Base-by-base conservation (phyloP, 148 eudicot species). In the Rhododendron kiyosumense region DNA sequence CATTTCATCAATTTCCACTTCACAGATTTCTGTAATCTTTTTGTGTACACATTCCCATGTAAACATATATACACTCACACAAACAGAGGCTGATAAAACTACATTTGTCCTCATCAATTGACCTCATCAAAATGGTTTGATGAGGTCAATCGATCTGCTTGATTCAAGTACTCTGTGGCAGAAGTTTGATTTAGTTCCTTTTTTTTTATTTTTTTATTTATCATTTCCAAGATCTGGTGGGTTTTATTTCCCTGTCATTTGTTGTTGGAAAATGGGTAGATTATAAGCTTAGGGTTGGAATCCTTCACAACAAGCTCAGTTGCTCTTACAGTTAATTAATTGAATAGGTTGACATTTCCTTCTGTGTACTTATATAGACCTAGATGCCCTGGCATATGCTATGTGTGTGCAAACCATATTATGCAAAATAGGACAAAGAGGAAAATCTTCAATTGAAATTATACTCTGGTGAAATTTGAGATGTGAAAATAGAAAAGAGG, bases 141-240 rank as follows among this genome's bases (percentile, higher is more conserved):
- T 28, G 80, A 20, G 30, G 80, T 84, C 18, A 20, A 45, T 84
- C 36, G 86, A 84, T 84, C 86, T 84, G 81, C n/a, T 54, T 24
- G 75, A 38, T 67, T 67, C 34, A 67, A 67, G 74, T 3, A 59
- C 28, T n/a, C 32, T 1, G 30, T 45, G 14, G 30, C 15, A 32
- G 20, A 52, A 30, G n/a, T 38, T 59, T 1, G 1, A 11, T 36
- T 41, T 12, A 4, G 34, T 32, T 32, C 38, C 2, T 36, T 36
- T 36, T 36, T 36, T 36, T 4, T 15, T 12, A 61, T 41, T 36
- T 3, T 22, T 49, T 51, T 9, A 12, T 79, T 51, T 28, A 3
- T 36, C 28, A n/a, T 7, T 34, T 81, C 59, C 48, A 48, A 59
- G 46, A 34, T 54, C 12, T 81, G 14, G 45, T 49, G 81, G 22